Base-by-base conservation (phyloP, 768 basidiomycete genomes). In the Tulasnella sp. region DNA sequence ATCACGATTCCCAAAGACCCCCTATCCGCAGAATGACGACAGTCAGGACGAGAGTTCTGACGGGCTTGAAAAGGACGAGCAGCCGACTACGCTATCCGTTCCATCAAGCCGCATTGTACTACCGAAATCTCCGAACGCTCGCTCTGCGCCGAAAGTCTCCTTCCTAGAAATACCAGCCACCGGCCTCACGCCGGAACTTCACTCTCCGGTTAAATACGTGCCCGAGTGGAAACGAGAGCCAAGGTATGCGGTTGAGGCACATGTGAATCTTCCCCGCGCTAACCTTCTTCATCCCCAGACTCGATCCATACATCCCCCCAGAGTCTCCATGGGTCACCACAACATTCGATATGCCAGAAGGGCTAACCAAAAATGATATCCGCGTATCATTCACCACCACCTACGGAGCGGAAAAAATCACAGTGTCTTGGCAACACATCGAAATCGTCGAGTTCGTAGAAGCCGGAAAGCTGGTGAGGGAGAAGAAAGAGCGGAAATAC, bases 291-390 rank as follows among this genome's bases (percentile, higher is more conserved):
- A 22, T 12, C n/a, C 26, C n/a, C 64, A 73, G 72, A 34, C 42
- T 73, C 32, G 35, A 73, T 37, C 69, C 52, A 7, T 59, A 59
- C 26, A 59, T 59, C 52, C 52, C 52, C 9, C 52, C 52, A 59
- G 52, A 59, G 52, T 59, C 52, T 29, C 52, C 52, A 22, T 62
- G 42, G 29, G 52, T 74, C 41, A 74, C 73, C 19, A 74, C 74
- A 26, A 73, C 72, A 17, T 74, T 74, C 47, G 74, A 74, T 36
- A 75, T 74, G 39, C 74, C 74, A 9, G 39, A 36, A 32, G 74
- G 63, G 14, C 29, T 74, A 14, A 22, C 37, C 12, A 74, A 74
- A 66, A 65, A 74, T 3, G 72, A 74, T 36, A 69, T 74, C 12
- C 73, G 63, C 44, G 73, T 74, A 7, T 32, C 63, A 2, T 74